Base-by-base conservation (phyloP, 1,139 yeast species). In the Eremothecium cymbalariae region DNA sequence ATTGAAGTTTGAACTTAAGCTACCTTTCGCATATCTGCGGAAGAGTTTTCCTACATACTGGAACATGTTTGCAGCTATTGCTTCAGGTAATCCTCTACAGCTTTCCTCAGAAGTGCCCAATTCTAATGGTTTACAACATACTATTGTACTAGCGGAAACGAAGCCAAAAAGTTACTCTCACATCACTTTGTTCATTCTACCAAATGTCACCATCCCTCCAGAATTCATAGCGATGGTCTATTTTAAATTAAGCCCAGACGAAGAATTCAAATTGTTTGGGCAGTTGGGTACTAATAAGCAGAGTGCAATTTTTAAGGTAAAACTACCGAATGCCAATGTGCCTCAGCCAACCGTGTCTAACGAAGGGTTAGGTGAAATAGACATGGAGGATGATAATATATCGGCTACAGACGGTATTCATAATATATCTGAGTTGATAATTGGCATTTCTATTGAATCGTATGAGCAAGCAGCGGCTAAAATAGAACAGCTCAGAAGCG, bases 361-460 rank as follows among this genome's bases (percentile, higher is more conserved):
- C 2, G 50, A 48, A 31, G 64, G 60, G 11, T 53, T 59, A 3
- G 64, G 63, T 9, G 67, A 63, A 34, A 57, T 61, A 18, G 72
- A 65, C 36, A 62, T 62, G 62, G 65, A 58, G 23, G 62, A 59
- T 14, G 66, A 59, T 26, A 66, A 39, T 21, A 42, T 13, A 31
- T 28, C 12, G 14, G 30, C 30, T 3, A 21, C 21, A 9, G 30
- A 48, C 20, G 38, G 44, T 42, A 34, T 40, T 42, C 42, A 47
- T 32, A 52, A 51, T 25, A 44, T 53, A 15, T 52, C 57, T 3
- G 54, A 53, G 32, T 37, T 88, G 34, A 71, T 76, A 11, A 76
- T 90, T 4, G 99, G 98, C 0, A 83, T 90, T 8, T 84, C 95
- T 3, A 76, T 90, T 6, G 98, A 90, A 51, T 82, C 95, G 0